Base-by-base conservation (phyloP, 208 protist species). In the Borovskyia barvae region DNA sequence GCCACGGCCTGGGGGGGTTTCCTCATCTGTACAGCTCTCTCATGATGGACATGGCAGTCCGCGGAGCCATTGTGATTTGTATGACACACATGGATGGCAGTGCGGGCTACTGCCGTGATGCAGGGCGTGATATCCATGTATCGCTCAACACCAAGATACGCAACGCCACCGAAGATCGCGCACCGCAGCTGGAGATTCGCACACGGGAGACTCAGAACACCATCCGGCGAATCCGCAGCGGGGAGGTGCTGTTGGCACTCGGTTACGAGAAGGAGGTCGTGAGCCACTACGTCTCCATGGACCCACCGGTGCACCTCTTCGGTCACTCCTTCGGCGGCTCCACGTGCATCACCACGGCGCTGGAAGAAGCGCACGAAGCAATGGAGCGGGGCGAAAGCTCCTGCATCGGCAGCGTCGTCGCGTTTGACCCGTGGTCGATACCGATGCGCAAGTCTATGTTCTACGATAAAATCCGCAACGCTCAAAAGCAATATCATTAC, bases 291-390 rank as follows among this genome's bases (percentile, higher is more conserved):
- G 4, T 79, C 6, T 39, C 28, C 11, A 15, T 35, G 24, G 30
- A 65, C 6, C 59, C 53, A 11, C 46, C 37, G n/a, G 29, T 89
- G 3, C 57, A 76, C 35, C 63, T 95, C 0, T 51, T 78, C 5
- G 88, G 88, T 5, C 88, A 95, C 59, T 95, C 88, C 33, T 95
- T 95, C 59, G 89, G 89, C 35, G 89, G 80, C 2, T 63, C 89
- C 5, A 87, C 89, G 6, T 80, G 56, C 7, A 58, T 95, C 28
- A 69, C 66, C 14, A 35, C 71, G 8, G 75, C 82, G 11, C 49
- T 86, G 15, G 36, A 82, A 29, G 75, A 80, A 40, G 42, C 49
- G 26, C 35, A 49, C 30, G 36, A 40, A 15, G 39, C 43, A 25
- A 65, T 56, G 43, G 57, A 41, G 19, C 32, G 20, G 50, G n/a